These are phyloP conservation scores for Leptodontidium sp. DNA, from an alignment of 2,329 filamentous ascomycete genomes.

Conservation along the genomic window DNA sequence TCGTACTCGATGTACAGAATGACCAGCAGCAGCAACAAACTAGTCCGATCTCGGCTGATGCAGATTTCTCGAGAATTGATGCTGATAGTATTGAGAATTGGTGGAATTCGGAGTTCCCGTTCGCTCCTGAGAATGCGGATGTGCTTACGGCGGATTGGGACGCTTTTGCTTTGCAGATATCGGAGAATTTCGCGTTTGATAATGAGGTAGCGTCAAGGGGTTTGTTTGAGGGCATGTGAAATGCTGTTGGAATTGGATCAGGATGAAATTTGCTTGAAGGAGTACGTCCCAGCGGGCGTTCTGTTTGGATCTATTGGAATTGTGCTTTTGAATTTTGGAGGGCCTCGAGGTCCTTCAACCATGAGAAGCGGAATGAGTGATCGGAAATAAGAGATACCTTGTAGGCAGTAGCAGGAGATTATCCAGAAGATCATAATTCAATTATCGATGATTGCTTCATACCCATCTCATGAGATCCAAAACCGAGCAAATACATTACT, in stretches of 20 bases:
- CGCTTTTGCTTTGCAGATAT: conserved; percentile 18
- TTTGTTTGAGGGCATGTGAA: neutral
- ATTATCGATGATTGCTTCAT: too few relatives aligned
- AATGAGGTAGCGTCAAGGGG: neutral
- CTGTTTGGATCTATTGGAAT: too few relatives aligned
- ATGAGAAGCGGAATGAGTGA: too few relatives aligned
- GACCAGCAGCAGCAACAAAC: conserved; percentile 12
- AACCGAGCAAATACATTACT: neutral
- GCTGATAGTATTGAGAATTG: conserved; percentile 15
- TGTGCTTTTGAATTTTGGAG: neutral
- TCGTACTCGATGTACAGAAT: conserved; percentile 5
- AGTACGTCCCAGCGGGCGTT: too few relatives aligned
- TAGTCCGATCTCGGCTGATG: neutral
- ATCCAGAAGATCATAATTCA: too few relatives aligned
- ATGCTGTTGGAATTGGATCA: neutral
- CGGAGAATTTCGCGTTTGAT: conserved; percentile 12
- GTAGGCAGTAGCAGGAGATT: too few relatives aligned
- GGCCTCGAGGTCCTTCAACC: too few relatives aligned
- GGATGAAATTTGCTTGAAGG: too few relatives aligned
- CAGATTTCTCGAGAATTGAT: neutral
- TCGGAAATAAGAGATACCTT: too few relatives aligned
- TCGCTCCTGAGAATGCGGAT: conserved; percentile 9
- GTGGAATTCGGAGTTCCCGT: conserved; percentile 20
- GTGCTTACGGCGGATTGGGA: conserved; percentile 19
- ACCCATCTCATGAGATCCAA: neutral